Evolutionary conservation across 176 grass and related monocot genomes (phyloP), one percentile per base, ranked within the genome.

Genomic region (Carex kokanica): DNA sequence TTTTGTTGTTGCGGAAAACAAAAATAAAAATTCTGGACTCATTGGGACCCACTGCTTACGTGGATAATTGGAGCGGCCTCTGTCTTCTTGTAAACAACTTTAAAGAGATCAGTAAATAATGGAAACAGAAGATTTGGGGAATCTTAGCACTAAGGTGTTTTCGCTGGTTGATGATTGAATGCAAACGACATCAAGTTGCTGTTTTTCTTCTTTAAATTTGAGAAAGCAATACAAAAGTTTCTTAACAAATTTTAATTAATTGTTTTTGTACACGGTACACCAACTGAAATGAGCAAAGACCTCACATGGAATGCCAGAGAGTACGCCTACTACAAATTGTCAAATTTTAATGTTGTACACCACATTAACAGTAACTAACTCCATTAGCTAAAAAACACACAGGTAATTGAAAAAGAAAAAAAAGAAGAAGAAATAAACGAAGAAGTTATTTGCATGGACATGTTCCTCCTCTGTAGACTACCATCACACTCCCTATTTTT

Each of bases 261-360:
- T 82, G 80, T 61, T 29, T 82, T 82, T 77, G n/a, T 82, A 52
- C 60, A 67, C n/a, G n/a, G n/a, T n/a, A n/a, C n/a, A n/a, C n/a
- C n/a, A n/a, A n/a, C n/a, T n/a, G n/a, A n/a, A n/a, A n/a, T n/a
- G n/a, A n/a, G 41, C 41, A 43, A 43, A 43, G 72, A 60, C 32
- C 31, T 66, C 80, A 82, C 80, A 82, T 82, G 80, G 61, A 82
- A 82, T 67, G 32, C 31, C 80, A 82, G 60, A 82, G 21, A 54
- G 25, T 8, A 77, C 24, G 1, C n/a, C 45, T 25, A 31, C 45
- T 74, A 75, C 47, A 54, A 55, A 17, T 75, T 54, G 36, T 71
- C 67, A 71, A 71, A 71, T 77, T 77, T 14, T 29, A 55, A 55
- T 52, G 23, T 54, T 77, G 60, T 82, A 53, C 80, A 82, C 59